Evolutionary conservation across 2,329 filamentous ascomycete genomes (phyloP).

Genomic region (Lachnellula occidentalis): DNA sequence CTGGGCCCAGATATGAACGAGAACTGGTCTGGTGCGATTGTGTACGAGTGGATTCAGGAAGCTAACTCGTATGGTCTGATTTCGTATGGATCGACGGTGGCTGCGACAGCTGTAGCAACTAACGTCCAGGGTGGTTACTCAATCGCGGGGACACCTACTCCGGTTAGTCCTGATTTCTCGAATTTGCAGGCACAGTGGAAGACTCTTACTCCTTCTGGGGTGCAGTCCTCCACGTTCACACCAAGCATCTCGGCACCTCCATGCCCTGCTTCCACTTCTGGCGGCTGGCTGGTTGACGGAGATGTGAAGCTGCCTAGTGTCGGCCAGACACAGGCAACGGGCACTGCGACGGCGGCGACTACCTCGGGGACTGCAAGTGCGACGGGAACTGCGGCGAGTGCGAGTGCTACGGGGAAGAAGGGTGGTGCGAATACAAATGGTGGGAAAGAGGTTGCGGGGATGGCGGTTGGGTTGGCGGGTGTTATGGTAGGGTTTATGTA

Average conservation of each 20-base stretch:
- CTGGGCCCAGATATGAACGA: constrained; percentile 68
- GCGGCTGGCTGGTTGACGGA: constrained; percentile 68
- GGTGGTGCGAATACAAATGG: constrained; percentile 35
- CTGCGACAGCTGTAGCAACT: constrained; percentile 47
- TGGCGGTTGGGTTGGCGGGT: constrained; percentile 42
- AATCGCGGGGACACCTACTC: constrained; percentile 66
- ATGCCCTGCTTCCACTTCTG: constrained; percentile 65
- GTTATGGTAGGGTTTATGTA: constrained; percentile 50
- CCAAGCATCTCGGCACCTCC: constrained; percentile 56
- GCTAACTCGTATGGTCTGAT: constrained; percentile 77
- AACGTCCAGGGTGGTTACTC: constrained; percentile 60
- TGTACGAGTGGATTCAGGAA: constrained; percentile 90
- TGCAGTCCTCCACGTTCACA: constrained; percentile 61
- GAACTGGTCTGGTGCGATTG: constrained; percentile 69
- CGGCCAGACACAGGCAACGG: constrained; percentile 35
- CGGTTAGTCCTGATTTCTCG: constrained; percentile 68
- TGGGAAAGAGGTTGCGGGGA: constrained; percentile 44
- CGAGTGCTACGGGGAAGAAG: constrained; percentile 32
- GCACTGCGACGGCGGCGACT: constrained; percentile 9
- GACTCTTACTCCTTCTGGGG: constrained; percentile 62
- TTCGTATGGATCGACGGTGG: constrained; percentile 61
- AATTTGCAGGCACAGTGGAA: constrained; percentile 77
- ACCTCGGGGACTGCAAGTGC: constrained; percentile 23
- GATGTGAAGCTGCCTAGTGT: constrained; percentile 64
- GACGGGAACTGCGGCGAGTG: constrained; percentile 32